Conservation (phyloP, 257 asterid genomes). For the Solanum microdontum region DNA sequence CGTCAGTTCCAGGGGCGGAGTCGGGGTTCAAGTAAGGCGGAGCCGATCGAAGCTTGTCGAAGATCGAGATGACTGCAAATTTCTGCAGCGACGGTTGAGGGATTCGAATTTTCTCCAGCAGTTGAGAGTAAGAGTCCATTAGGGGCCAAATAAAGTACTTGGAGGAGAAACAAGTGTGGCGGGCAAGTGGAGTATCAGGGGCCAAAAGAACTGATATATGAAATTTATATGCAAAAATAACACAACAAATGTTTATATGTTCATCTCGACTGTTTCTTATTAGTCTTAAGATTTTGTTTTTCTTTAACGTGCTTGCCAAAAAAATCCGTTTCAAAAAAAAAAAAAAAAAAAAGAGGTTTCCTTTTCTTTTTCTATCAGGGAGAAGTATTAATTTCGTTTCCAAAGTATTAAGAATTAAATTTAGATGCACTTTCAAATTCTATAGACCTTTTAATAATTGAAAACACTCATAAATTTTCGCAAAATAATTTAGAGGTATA, state of each 20-base stretch:
- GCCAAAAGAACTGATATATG: not conserved
- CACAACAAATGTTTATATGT: not conserved
- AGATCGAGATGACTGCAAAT: constrained; percentile 65
- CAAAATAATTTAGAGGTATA: no score
- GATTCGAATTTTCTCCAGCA: constrained; percentile 51
- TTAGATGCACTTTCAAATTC: no score
- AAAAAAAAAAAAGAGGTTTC: no score
- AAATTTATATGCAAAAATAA: not conserved
- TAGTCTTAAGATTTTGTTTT: not conserved
- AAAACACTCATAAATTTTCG: no score
- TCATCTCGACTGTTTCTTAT: not conserved
- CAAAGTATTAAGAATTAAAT: no score
- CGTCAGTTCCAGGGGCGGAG: constrained; percentile 54
- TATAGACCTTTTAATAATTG: no score
- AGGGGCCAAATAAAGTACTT: not conserved
- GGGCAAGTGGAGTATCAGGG: not conserved
- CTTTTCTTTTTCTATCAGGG: no score
- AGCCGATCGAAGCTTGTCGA: constrained; percentile 60
- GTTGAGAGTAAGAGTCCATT: constrained; percentile 28
- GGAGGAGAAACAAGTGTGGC: not conserved
- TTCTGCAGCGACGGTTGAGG: constrained; percentile 88
- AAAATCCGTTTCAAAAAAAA: not conserved
- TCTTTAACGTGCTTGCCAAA: not conserved
- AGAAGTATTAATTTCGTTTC: no score
- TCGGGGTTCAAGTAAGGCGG: constrained; percentile 32